phyloP scores from a whole-genome alignment of 202 grass and related monocot species.

The Zoysia matrella region DNA sequence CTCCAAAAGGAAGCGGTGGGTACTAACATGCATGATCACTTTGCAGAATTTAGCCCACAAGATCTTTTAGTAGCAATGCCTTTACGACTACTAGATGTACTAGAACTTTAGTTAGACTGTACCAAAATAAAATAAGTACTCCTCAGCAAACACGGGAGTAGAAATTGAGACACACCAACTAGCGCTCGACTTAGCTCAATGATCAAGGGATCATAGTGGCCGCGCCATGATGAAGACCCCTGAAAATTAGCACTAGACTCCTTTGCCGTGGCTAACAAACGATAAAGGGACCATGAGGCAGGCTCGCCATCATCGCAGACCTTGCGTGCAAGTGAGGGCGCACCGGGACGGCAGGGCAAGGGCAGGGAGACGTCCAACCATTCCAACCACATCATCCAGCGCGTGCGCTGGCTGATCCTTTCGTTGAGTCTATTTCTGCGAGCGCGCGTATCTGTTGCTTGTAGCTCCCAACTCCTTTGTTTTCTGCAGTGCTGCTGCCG shows the following conservation, averaged over 20 bases:
- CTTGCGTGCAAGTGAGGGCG: slow-evolving; percentile 62
- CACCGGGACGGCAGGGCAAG: slow-evolving; percentile 31
- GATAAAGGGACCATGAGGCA: slow-evolving; percentile 29
- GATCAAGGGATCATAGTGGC: slow-evolving; percentile 36
- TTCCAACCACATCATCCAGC: too few species aligned
- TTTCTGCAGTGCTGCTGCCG: too few species aligned
- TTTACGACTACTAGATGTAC: background rate
- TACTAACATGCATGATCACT: background rate
- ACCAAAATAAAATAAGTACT: background rate
- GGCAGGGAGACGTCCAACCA: slow-evolving; percentile 20
- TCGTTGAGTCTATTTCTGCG: too few species aligned
- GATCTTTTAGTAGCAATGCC: background rate
- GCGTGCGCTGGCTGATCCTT: too few species aligned
- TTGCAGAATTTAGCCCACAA: background rate
- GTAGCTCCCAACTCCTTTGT: too few species aligned
- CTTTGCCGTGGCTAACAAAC: background rate
- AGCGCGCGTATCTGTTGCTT: too few species aligned
- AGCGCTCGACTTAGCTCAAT: background rate
- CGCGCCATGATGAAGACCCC: slow-evolving; percentile 27
- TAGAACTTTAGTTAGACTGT: background rate
- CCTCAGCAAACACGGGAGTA: background rate
- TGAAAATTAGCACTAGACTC: background rate
- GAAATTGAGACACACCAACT: background rate
- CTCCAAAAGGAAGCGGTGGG: background rate
- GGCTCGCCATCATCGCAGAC: slow-evolving; percentile 25